phyloP scores from a whole-genome alignment of 345 rosid genomes.

The Citrus reticulata region DNA sequence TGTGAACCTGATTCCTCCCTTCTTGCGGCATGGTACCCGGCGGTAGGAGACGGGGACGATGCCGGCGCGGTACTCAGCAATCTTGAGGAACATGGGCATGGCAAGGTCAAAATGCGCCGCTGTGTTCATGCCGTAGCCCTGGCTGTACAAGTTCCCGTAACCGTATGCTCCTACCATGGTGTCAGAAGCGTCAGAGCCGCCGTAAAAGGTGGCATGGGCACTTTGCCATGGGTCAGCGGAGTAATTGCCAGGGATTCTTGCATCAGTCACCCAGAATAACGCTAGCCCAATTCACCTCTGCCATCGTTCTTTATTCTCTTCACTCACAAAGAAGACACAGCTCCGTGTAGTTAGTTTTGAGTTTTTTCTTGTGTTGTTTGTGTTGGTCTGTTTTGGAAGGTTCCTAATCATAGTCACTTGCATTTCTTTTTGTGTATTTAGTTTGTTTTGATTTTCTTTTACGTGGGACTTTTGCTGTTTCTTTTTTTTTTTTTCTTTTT shows the following conservation, averaged over 20 bases:
- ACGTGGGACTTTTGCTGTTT: too few species aligned
- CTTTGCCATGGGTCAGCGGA: constrained; percentile 43
- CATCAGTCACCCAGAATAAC: constrained; percentile 25
- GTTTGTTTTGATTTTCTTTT: too few species aligned
- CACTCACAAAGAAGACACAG: not conserved
- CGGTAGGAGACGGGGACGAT: constrained; percentile 48
- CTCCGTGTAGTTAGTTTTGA: not conserved
- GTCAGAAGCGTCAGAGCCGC: constrained; percentile 67
- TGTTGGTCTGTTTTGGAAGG: too few species aligned
- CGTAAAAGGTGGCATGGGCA: constrained; percentile 79
- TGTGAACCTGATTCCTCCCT: constrained; percentile 54
- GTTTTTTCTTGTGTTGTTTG: not conserved
- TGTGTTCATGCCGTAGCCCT: constrained; percentile 60
- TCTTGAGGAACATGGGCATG: constrained; percentile 60
- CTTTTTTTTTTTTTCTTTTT: too few species aligned
- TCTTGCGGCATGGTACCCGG: constrained; percentile 46
- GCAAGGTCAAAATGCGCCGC: constrained; percentile 58
- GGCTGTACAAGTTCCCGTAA: constrained; percentile 51
- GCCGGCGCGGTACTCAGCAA: constrained; percentile 54
- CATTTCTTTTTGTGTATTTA: too few species aligned
- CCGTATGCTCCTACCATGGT: constrained; percentile 69
- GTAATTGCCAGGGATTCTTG: constrained; percentile 51
- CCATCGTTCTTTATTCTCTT: constrained; percentile 1
- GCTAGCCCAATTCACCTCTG: constrained; percentile 2
- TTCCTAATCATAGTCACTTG: too few species aligned